Base-by-base conservation (phyloP, 768 basidiomycete genomes). In the Russula sp. region DNA sequence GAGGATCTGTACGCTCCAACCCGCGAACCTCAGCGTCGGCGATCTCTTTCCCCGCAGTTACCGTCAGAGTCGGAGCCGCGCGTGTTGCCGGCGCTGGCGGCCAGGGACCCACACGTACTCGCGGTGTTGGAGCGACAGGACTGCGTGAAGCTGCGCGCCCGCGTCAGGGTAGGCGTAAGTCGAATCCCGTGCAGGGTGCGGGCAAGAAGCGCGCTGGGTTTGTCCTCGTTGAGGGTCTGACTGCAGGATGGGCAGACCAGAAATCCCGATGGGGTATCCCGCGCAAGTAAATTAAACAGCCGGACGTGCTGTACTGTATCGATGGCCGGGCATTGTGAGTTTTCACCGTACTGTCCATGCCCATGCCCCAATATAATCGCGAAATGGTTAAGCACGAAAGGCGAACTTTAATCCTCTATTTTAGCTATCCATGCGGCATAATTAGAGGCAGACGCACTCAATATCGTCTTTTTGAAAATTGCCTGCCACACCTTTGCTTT, bases 41-140 rank as follows among this genome's bases (percentile, higher is more conserved):
- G 34, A 28, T 32, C 63, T 22, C 57, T 58, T 9, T 22, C n/a
- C 5, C 40, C 34, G 18, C 32, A 30, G 30, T 32, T 16, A 9
- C 57, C 53, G 18, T 22, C 20, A 40, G 36, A 14, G 30, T 26
- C 38, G 34, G 46, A 26, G 38, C 54, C 40, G 0, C 64, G 24
- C 18, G 11, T 65, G 14, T 44, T 65, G 8, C 64, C 64, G 14
- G 59, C 7, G 28, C 34, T 65, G 16, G 64, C 60, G 11, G 64
- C 64, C 18, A 56, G 46, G 13, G 64, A 65, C 42, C 64, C 60
- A 10, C 32, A 24, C 16, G 14, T 65, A 16, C 64, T 61, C 18
- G 64, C 30, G 10, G 9, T 52, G 26, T 26, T 65, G 11, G 64
- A 65, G 48, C 54, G 64, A 18, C 64, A 65, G 8, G 64, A 52